Conservation (phyloP, 1,284 basidiomycete genomes). For the Butyriboletus regius region DNA sequence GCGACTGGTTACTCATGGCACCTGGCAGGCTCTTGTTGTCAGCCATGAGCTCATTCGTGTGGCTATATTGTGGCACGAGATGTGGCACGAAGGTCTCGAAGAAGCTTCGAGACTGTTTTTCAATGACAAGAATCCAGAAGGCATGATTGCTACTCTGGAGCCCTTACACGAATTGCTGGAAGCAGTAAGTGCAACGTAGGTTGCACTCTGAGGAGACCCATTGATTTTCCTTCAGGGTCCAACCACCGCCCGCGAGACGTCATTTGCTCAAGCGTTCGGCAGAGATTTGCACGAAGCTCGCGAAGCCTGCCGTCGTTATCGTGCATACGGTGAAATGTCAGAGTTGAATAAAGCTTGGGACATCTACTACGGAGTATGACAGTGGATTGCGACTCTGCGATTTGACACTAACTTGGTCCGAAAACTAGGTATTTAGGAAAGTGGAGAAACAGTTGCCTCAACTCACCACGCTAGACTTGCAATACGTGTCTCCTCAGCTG, state of each 20-base stretch:
- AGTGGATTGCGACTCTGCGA: neutral
- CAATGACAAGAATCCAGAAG: slow-evolving; percentile 97
- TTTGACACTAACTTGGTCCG: slow-evolving; percentile 6
- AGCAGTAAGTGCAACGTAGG: slow-evolving; percentile 48
- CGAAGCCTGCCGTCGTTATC: slow-evolving; percentile 83
- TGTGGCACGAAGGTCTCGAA: slow-evolving; percentile 98
- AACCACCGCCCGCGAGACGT: slow-evolving; percentile 89
- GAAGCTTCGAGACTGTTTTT: slow-evolving; percentile 96
- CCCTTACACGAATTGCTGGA: slow-evolving; percentile 93
- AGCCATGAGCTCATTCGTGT: slow-evolving; percentile 94
- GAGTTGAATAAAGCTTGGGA: slow-evolving; percentile 99
- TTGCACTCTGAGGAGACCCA: neutral
- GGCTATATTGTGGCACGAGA: slow-evolving; percentile 97
- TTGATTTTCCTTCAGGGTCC: slow-evolving; percentile 57
- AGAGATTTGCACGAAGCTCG: slow-evolving; percentile 91
- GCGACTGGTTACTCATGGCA: slow-evolving; percentile 1
- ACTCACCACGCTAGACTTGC: slow-evolving; percentile 86
- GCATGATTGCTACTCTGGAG: slow-evolving; percentile 92
- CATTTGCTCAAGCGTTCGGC: slow-evolving; percentile 91
- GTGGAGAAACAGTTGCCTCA: slow-evolving; percentile 91
- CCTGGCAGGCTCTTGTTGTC: slow-evolving; percentile 73
- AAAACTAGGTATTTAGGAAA: slow-evolving; percentile 83
- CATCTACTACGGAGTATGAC: slow-evolving; percentile 80
- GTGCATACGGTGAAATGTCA: slow-evolving; percentile 77
- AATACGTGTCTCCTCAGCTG: slow-evolving; percentile 93